Evolutionary conservation across 345 rosid genomes (phyloP).

Genomic region (Kandelia obovata): DNA sequence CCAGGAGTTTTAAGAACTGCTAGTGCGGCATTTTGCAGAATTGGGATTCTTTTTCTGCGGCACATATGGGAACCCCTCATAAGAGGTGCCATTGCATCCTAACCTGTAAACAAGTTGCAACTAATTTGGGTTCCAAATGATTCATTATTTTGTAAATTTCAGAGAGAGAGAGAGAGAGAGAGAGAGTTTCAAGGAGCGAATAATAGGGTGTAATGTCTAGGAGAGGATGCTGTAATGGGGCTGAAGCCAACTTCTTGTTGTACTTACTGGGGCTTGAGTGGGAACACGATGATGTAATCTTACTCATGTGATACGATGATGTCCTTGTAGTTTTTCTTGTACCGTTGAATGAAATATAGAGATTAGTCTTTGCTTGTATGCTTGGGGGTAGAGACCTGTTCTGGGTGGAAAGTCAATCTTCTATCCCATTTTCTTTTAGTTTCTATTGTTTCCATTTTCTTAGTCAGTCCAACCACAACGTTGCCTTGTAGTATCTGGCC

Average conservation of each 20-base stretch:
- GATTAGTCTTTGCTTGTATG: not conserved
- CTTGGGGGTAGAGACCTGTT: not conserved
- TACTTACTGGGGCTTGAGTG: constrained; percentile 1
- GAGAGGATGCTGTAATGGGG: not conserved
- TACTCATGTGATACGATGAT: constrained; percentile 1
- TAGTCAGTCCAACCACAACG: too few relatives aligned
- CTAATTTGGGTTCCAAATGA: constrained; percentile 20
- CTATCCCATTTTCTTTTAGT: too few relatives aligned
- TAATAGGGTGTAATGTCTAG: not conserved
- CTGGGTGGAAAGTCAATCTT: too few relatives aligned
- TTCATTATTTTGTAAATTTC: constrained; percentile 14
- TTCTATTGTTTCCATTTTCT: too few relatives aligned
- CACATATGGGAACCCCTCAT: constrained; percentile 14
- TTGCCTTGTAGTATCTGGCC: too few relatives aligned
- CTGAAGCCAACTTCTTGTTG: constrained; percentile 14
- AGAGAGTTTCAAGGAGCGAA: not conserved
- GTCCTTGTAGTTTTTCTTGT: constrained; percentile 15
- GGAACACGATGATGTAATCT: constrained; percentile 1
- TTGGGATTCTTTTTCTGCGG: constrained; percentile 20
- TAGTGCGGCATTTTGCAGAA: not conserved
- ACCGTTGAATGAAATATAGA: constrained; percentile 19
- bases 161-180: constrained; percentile 4
- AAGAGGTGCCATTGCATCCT: constrained; percentile 5
- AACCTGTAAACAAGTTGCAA: constrained; percentile 12
- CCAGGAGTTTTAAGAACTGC: constrained; percentile 49